A percentile compares a stretch with the other conserved stretches of the same genome.
Evolutionary conservation across 2,329 filamentous ascomycete genomes (phyloP).

Genomic region (Chaetomium strumarium): DNA sequence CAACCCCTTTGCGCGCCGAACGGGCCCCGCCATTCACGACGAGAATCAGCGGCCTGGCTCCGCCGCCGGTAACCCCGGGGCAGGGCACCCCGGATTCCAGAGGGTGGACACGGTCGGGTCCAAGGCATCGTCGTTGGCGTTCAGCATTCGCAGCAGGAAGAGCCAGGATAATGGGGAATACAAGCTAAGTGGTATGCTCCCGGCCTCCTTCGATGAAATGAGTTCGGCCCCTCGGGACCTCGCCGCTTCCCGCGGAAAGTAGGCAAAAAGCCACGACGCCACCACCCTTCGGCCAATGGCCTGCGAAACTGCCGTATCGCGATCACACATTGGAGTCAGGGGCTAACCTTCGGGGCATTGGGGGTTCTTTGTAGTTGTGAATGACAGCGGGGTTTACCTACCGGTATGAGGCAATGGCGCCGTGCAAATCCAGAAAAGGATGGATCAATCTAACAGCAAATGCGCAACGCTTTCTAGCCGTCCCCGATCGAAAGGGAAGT

Average conservation of each 20-base stretch:
- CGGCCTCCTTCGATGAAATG: background rate
- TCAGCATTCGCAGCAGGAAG: conserved; percentile 56
- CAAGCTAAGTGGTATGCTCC: conserved; percentile 67
- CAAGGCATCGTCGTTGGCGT: conserved; percentile 54
- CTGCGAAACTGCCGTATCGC: background rate
- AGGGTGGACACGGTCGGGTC: conserved; percentile 58
- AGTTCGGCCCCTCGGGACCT: too few species aligned
- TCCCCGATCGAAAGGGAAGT: conserved; percentile 80
- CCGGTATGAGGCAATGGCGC: conserved; percentile 55
- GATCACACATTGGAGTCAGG: background rate
- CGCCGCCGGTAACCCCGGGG: conserved; percentile 33
- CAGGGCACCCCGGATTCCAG: conserved; percentile 50
- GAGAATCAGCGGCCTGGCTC: conserved; percentile 46
- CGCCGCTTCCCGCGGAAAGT: too few species aligned
- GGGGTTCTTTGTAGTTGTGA: conserved; percentile 65
- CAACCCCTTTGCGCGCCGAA: conserved; percentile 62
- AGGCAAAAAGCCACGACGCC: too few species aligned
- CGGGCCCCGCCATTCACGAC: conserved; percentile 43
- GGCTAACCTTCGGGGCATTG: conserved; percentile 7
- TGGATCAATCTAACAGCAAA: background rate
- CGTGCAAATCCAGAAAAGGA: background rate
- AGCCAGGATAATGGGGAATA: conserved; percentile 65
- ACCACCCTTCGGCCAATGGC: background rate
- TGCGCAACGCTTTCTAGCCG: conserved; percentile 48
- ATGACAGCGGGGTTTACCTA: conserved; percentile 90